Base-by-base conservation (phyloP, 768 basidiomycete species). In the Lyophyllum decastes region DNA sequence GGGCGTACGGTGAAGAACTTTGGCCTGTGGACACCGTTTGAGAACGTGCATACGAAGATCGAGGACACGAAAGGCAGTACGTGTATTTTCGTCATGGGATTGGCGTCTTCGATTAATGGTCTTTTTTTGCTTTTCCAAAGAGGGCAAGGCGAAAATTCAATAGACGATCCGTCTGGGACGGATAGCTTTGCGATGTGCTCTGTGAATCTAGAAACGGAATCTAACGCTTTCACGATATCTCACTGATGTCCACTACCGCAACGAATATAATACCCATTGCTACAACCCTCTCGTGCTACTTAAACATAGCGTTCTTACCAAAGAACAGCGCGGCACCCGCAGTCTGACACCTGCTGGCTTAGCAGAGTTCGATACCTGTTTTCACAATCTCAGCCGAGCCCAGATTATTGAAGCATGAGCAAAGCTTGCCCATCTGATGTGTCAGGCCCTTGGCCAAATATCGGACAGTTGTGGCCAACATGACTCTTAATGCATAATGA, bases 1-100 rank as follows among this genome's bases (percentile, higher is more conserved):
- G 77, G 78, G 30, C 77, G 93, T 35, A 82, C 90, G 1, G 76
- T 83, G 44, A 87, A 82, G 74, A 91, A 87, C 62, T 89, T 88
- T 68, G 76, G 73, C 5, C 63, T 78, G 38, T 66, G 66, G 66
- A 61, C 61, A 22, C 48, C 61, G 26, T 63, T 63, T n/a, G 40
- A 48, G 46, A 49, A 55, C 1, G 52, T 25, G 38, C 64, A 62
- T n/a, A 24, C 54, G 14, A 59, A 60, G 51, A 12, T 50, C 8
- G 41, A 49, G 30, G 41, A 21, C 14, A 17, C 8, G 35, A 56
- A 52, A 27, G 45, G 56, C 30, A 55, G 64, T 65, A 55, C 41
- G 64, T 56, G 17, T 4, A n/a, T 27, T 0, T 14, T 27, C 54
- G 43, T 43, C 51, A 9, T 16, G 8, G 4, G 38, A 30, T 16